These are phyloP conservation scores for Rhizopogon roseolus DNA, from an alignment of 768 basidiomycete genomes.

Conservation along the genomic window DNA sequence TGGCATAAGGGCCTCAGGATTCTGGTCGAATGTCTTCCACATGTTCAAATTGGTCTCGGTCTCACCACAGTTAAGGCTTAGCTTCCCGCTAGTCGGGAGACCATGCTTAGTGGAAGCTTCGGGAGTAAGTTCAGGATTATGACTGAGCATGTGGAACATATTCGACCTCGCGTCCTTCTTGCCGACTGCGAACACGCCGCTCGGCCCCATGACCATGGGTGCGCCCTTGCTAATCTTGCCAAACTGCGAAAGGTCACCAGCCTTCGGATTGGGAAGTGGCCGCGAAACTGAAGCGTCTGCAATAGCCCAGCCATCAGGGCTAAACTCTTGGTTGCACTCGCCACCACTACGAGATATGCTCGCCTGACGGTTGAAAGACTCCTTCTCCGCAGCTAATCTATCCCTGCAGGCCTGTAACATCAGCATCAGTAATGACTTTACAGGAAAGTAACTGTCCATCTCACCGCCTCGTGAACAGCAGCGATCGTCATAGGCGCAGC, in stretches of 20 bases:
- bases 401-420: constrained; percentile 70
- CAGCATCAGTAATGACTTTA: constrained; percentile 1
- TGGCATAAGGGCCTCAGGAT: constrained; percentile 25
- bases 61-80: constrained; percentile 45
- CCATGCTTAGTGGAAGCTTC: constrained; percentile 53
- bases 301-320: constrained; percentile 85
- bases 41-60: constrained; percentile 28
- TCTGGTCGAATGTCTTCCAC: too few relatives aligned
- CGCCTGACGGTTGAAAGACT: constrained; percentile 52
- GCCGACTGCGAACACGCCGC: constrained; percentile 68
- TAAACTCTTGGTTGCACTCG: constrained; percentile 57
- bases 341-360: constrained; percentile 87
- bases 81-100: constrained; percentile 44
- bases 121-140: constrained; percentile 49
- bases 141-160: constrained; percentile 84
- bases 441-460: constrained; percentile 18
- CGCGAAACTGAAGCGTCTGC: constrained; percentile 48
- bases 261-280: constrained; percentile 54
- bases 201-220: constrained; percentile 77
- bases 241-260: constrained; percentile 82
- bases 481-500: constrained; percentile 86
- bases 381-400: constrained; percentile 61
- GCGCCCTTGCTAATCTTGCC: constrained; percentile 78
- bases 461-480: constrained; percentile 79
- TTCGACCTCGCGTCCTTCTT: constrained; percentile 76